These are phyloP conservation scores for Nicotiana undulata DNA, from an alignment of 257 asterid genomes.

Conservation along the genomic window DNA sequence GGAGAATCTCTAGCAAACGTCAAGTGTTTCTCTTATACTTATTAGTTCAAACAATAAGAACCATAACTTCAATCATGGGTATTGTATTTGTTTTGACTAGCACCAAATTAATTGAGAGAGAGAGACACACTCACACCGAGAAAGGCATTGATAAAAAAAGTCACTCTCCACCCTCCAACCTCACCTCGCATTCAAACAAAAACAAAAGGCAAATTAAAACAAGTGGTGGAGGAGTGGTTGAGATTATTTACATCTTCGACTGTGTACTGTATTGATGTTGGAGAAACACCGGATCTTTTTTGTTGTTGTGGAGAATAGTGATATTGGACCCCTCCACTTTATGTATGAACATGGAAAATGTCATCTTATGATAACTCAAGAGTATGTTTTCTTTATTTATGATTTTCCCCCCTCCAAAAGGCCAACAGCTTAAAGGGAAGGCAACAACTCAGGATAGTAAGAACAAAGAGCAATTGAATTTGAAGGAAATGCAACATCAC, in stretches of 20 bases:
- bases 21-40: not conserved
- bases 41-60: not conserved
- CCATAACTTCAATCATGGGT: not conserved
- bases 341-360: not conserved
- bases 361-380: not conserved
- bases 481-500: not conserved
- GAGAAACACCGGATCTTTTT: not conserved
- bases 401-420: not conserved
- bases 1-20: not conserved
- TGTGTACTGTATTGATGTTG: not conserved
- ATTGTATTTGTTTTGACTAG: not conserved
- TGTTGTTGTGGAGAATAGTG: not conserved
- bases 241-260: not conserved
- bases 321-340: not conserved
- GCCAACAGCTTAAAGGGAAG: not conserved
- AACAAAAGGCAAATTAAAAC: not conserved
- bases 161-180: not conserved
- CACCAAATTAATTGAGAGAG: not conserved
- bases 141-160: not conserved
- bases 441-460: not conserved
- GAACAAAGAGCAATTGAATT: too few species aligned
- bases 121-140: not conserved
- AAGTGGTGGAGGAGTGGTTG: slow-evolving; percentile 5
- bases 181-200: not conserved
- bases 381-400: not conserved